Evolutionary conservation across 2,329 filamentous ascomycete genomes (phyloP).

Genomic region (Trichoderma guizhouense): DNA sequence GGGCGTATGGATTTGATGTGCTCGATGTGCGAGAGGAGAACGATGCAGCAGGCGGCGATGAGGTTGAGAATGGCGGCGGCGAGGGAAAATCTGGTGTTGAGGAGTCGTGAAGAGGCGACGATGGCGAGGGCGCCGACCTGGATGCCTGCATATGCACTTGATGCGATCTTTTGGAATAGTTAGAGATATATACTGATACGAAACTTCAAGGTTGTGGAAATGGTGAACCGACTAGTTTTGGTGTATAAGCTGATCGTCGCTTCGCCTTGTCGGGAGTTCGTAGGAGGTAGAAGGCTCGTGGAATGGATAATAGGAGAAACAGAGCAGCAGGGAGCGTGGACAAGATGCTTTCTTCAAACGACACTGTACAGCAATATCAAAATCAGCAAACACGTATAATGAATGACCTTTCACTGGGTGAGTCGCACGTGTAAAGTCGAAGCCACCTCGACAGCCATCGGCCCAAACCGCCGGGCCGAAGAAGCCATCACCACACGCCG

Average conservation of each 20-base stretch:
- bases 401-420: no score
- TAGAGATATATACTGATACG: not conserved
- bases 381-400: constrained; percentile 17
- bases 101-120: constrained; percentile 25
- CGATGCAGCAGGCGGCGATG: constrained; percentile 27
- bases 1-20: constrained; percentile 35
- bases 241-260: constrained; percentile 26
- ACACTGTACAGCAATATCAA: constrained; percentile 20
- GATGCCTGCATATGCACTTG: constrained; percentile 24
- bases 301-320: constrained; percentile 26
- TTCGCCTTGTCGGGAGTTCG: constrained; percentile 26
- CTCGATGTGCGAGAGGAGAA: constrained; percentile 30
- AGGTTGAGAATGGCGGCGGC: constrained; percentile 30
- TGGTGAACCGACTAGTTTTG: constrained; percentile 26
- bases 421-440: constrained; percentile 31
- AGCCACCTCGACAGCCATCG: constrained; percentile 31
- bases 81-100: constrained; percentile 30
- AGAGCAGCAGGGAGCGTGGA: constrained; percentile 25
- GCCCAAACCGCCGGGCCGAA: constrained; percentile 30
- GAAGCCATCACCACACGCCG: constrained; percentile 28
- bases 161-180: constrained; percentile 22
- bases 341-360: constrained; percentile 31
- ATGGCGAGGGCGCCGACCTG: constrained; percentile 29
- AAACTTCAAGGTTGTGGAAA: not conserved
- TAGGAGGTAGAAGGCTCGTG: constrained; percentile 26